phyloP scores from a whole-genome alignment of 345 rosid genomes.

The Erucastrum elatum region DNA sequence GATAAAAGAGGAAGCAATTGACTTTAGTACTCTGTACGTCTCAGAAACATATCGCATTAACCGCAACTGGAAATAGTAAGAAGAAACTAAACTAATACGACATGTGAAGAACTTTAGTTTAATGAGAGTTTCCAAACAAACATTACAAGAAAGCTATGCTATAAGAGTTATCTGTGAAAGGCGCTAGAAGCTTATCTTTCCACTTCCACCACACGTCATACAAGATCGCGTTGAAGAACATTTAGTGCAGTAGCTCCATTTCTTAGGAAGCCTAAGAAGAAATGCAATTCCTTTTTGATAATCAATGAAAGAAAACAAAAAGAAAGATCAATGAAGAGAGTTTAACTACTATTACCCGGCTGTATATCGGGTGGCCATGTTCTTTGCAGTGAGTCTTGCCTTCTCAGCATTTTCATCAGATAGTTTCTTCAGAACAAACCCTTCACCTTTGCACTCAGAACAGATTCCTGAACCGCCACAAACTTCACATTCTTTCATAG shows the following conservation, averaged over 20 bases:
- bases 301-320: not conserved
- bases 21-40: constrained; percentile 28
- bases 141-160: constrained; percentile 15
- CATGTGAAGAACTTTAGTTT: not conserved
- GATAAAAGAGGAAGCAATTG: constrained; percentile 23
- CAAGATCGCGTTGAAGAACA: constrained; percentile 86
- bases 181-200: constrained; percentile 55
- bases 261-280: constrained; percentile 82
- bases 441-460: constrained; percentile 89
- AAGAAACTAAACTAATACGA: constrained; percentile 16
- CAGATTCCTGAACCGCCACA: constrained; percentile 89
- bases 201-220: constrained; percentile 67
- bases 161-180: not conserved
- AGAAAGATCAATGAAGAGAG: not conserved
- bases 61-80: constrained; percentile 8
- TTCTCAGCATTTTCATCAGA: constrained; percentile 71
- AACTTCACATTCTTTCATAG: constrained; percentile 60
- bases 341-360: constrained; percentile 60
- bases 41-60: not conserved
- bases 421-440: constrained; percentile 74
- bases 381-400: constrained; percentile 75
- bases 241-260: constrained; percentile 96
- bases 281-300: not conserved
- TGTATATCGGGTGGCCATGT: constrained; percentile 89
- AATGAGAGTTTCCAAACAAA: constrained; percentile 10